These are phyloP conservation scores for Hypoxylon rubiginosum DNA, from an alignment of 2,329 filamentous ascomycete species.

Conservation along the genomic window DNA sequence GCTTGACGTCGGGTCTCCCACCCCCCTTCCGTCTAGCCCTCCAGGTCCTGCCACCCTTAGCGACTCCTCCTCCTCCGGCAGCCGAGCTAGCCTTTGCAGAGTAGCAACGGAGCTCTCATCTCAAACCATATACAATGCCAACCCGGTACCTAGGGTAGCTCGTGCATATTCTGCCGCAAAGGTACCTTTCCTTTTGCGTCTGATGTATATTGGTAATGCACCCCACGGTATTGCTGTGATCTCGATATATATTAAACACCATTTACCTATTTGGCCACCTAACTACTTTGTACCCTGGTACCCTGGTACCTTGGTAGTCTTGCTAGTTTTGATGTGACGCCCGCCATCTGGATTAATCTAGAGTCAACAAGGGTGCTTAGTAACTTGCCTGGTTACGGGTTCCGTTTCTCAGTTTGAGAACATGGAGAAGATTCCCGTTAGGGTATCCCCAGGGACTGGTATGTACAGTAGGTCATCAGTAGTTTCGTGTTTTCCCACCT, in stretches of 20 bases:
- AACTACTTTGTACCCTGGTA: no score
- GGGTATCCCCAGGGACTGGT: not conserved
- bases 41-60: not conserved
- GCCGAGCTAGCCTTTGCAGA: constrained; percentile 20
- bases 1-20: constrained; percentile 20
- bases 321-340: not conserved
- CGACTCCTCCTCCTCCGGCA: constrained; percentile 17
- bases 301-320: no score
- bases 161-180: constrained; percentile 24
- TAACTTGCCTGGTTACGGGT: no score
- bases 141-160: constrained; percentile 15
- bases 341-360: not conserved
- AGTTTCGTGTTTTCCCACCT: not conserved
- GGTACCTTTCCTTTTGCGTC: constrained; percentile 18
- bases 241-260: constrained; percentile 5
- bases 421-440: not conserved
- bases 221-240: constrained; percentile 16
- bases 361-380: no score
- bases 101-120: constrained; percentile 30
- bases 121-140: constrained; percentile 14
- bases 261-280: not conserved
- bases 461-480: constrained; percentile 4
- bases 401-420: no score
- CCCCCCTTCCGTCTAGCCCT: constrained; percentile 11
- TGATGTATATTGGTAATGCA: constrained; percentile 32